Evolutionary conservation across 805 yeast species (phyloP).

Genomic region (Pichia nanzhaoensis): DNA sequence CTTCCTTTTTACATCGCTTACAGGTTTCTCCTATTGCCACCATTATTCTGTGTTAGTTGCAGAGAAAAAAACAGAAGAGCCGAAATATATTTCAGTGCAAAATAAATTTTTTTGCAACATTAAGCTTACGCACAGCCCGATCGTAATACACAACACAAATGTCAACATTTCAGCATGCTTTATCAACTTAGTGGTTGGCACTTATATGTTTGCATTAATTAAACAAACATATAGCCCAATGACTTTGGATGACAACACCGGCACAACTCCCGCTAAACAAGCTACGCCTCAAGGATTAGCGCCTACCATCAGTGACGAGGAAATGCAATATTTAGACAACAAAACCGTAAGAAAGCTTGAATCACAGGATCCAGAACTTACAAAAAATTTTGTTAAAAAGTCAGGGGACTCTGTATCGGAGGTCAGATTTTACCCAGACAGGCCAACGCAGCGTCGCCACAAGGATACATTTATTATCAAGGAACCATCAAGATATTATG

Average conservation of each 20-base stretch:
- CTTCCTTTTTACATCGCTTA: constrained; percentile 42
- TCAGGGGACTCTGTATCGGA: constrained; percentile 39
- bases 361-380: constrained; percentile 24
- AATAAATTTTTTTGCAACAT: no score
- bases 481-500: constrained; percentile 78
- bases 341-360: constrained; percentile 21
- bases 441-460: constrained; percentile 68
- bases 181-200: no score
- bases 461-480: constrained; percentile 64
- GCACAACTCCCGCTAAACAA: neutral
- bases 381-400: constrained; percentile 42
- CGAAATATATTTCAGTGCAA: no score
- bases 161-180: no score
- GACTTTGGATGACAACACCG: neutral
- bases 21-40: constrained; percentile 27
- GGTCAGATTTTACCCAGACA: constrained; percentile 76
- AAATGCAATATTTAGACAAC: constrained; percentile 20
- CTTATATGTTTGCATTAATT: no score
- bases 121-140: no score
- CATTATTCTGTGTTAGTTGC: neutral
- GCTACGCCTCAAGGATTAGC: constrained; percentile 2
- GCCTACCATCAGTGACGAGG: constrained; percentile 14
- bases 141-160: no score
- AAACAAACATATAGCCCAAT: neutral
- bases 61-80: no score